A percentile compares a stretch with the other conserved stretches of the same genome.
Evolutionary conservation across 2,329 filamentous ascomycete genomes (phyloP).

Genomic region (Epicoccum nigrum): DNA sequence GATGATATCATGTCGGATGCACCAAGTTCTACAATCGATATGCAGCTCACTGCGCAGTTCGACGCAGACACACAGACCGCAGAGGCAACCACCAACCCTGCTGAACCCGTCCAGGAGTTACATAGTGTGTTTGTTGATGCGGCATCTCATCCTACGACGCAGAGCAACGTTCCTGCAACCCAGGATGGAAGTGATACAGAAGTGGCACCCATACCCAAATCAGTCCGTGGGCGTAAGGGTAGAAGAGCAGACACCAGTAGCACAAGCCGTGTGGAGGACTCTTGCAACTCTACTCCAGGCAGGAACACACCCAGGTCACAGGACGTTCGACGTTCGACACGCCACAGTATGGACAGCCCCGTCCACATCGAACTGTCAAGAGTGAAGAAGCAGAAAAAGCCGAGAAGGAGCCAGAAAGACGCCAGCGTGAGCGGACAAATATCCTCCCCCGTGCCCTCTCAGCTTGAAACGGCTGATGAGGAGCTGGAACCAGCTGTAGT

Average conservation of each 20-base stretch:
- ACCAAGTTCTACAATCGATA: slow-evolving; percentile 41
- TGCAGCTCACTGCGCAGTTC: slow-evolving; percentile 44
- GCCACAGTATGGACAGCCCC: slow-evolving; percentile 33
- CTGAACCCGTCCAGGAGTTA: slow-evolving; percentile 22
- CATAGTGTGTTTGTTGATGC: slow-evolving; percentile 34
- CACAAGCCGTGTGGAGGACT: slow-evolving; percentile 46
- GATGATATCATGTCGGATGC: slow-evolving; percentile 30
- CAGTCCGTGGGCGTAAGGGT: slow-evolving; percentile 12
- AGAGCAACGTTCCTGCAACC: not conserved
- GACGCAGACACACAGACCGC: slow-evolving; percentile 41
- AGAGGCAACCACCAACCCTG: slow-evolving; percentile 5
- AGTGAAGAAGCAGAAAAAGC: slow-evolving; percentile 34
- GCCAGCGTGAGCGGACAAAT: slow-evolving; percentile 23
- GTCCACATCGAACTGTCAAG: slow-evolving; percentile 19
- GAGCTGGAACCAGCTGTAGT: not conserved
- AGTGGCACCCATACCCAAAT: slow-evolving; percentile 28
- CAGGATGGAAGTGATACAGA: slow-evolving; percentile 27
- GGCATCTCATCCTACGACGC: slow-evolving; percentile 21
- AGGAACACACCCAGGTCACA: slow-evolving; percentile 26
- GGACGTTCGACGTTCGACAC: slow-evolving; percentile 35
- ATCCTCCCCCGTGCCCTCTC: slow-evolving; percentile 49
- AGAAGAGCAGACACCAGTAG: slow-evolving; percentile 25
- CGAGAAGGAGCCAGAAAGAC: slow-evolving; percentile 23
- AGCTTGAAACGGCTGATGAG: not conserved
- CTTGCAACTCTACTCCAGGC: slow-evolving; percentile 36